Evolutionary conservation across 1,284 basidiomycete species (phyloP), one percentile per base, ranked within the genome.

Genomic region (Coriolopsis trogii): DNA sequence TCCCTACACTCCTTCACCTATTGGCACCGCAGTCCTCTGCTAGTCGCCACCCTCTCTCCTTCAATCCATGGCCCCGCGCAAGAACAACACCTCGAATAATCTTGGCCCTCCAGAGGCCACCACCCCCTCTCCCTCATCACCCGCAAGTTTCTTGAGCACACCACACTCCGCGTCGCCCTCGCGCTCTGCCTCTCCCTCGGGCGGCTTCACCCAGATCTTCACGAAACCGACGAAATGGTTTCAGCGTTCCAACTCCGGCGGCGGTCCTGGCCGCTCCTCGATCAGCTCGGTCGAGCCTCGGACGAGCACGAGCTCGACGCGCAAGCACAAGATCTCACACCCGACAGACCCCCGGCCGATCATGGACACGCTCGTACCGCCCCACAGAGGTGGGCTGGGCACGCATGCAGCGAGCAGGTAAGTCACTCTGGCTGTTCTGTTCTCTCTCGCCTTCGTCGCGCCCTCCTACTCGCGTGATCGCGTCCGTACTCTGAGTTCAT

Each of bases 261-360:
- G n/a, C n/a, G 52, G 63, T 4, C 43, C 49, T 4, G 60, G 66
- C 12, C 61, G 67, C 6, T 39, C 61, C 16, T 69, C 74, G 20
- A 59, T 63, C 4, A 55, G 64, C 6, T 56, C 66, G n/a, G 71
- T 70, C 25, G 71, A 79, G 55, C 76, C 84, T 2, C 74, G 85
- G 53, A 62, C 78, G 2, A 85, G 82, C 56, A 75, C 75, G 26
- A 82, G 80, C 59, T 73, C 80, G 3, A 63, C 66, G 47, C 77
- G 88, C 59, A 87, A 86, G 54, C 84, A 82, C 48, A 90, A 89
- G 74, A 91, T 91, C 31, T 91, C 89, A 26, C 83, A 84, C 45
- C 89, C 89, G 3, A 89, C 87, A 1, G 89, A 91, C 63, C 89
- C 88, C 9, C 73, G 89, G 16, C 89, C 88, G 7, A 84, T 91